A percentile compares a stretch with the other conserved stretches of the same genome.
These are phyloP conservation scores for Tolypocladium inflatum DNA, from an alignment of 2,329 filamentous ascomycete genomes.

Conservation along the genomic window DNA sequence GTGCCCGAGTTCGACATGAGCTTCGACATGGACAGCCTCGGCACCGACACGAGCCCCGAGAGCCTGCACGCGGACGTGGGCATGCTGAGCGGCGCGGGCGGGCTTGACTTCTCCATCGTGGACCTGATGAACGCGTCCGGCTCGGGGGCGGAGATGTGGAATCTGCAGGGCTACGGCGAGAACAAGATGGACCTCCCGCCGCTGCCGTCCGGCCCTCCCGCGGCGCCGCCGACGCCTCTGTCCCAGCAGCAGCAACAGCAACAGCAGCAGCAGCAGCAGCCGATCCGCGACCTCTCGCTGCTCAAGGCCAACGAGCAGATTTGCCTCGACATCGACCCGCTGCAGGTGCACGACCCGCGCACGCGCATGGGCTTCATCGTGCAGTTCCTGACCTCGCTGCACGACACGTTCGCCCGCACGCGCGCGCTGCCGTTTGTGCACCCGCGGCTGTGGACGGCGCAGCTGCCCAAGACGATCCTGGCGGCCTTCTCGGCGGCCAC, in stretches of 20 bases:
- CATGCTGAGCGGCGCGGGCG: slow-evolving; percentile 8
- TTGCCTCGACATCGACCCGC: slow-evolving; percentile 17
- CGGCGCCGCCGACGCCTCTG: slow-evolving; percentile 7
- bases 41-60: slow-evolving; percentile 21
- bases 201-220: slow-evolving; percentile 9
- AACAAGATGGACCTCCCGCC: slow-evolving; percentile 21
- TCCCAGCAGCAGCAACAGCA: slow-evolving; percentile 1
- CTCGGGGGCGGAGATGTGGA: slow-evolving; percentile 15
- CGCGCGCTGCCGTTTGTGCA: slow-evolving; percentile 33
- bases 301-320: slow-evolving; percentile 10
- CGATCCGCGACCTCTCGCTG: slow-evolving; percentile 20
- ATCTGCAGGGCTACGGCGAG: slow-evolving; percentile 11
- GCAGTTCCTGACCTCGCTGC: slow-evolving; percentile 20
- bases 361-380: slow-evolving; percentile 26
- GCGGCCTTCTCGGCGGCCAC: slow-evolving; percentile 28
- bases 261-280: slow-evolving; percentile 4
- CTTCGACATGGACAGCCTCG: slow-evolving; percentile 23
- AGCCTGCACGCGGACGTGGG: slow-evolving; percentile 13
- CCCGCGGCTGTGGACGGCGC: slow-evolving; percentile 28
- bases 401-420: slow-evolving; percentile 22
- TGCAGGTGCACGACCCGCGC: slow-evolving; percentile 25
- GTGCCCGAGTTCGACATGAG: slow-evolving; percentile 26
- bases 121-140: slow-evolving; percentile 19
- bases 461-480: slow-evolving; percentile 28
- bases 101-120: slow-evolving; percentile 24